Conservation (phyloP, 2,329 filamentous ascomycete species). For the Cadophora sp. region DNA sequence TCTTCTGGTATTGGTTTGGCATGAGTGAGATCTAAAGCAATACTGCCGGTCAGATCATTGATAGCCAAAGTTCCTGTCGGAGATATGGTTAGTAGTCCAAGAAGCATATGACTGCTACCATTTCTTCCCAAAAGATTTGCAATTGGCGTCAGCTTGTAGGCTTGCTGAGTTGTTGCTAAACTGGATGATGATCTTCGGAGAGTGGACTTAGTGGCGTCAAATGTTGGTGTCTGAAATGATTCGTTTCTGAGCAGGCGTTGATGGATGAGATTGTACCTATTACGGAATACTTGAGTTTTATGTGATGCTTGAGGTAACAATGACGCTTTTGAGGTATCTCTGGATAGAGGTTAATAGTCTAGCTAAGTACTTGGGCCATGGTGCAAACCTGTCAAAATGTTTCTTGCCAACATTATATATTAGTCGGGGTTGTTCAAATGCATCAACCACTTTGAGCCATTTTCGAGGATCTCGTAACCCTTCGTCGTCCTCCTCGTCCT, state of each 20-base stretch:
- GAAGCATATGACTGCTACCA: conserved; percentile 82
- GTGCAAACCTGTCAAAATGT: conserved; percentile 80
- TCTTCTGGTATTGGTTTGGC: conserved; percentile 83
- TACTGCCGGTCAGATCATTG: conserved; percentile 87
- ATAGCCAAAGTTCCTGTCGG: conserved; percentile 84
- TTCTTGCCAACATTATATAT: conserved; percentile 82
- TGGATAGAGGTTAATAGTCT: conserved; percentile 42
- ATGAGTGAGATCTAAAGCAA: conserved; percentile 81
- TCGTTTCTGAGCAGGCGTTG: conserved; percentile 93
- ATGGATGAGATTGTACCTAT: conserved; percentile 90
- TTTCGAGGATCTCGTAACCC: conserved; percentile 70
- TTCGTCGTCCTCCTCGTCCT: conserved; percentile 62
- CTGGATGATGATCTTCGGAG: conserved; percentile 65
- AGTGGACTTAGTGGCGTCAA: conserved; percentile 65
- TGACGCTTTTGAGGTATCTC: conserved; percentile 68
- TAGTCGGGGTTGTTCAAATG: conserved; percentile 84
- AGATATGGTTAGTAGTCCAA: conserved; percentile 81
- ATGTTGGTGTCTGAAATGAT: conserved; percentile 83
- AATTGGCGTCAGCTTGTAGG: conserved; percentile 89
- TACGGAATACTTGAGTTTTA: conserved; percentile 86
- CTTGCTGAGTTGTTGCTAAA: conserved; percentile 60
- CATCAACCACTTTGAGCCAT: conserved; percentile 84
- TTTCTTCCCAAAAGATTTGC: conserved; percentile 77
- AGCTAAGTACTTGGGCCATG: background rate
- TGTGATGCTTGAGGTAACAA: conserved; percentile 78